Base-by-base conservation (phyloP, 768 basidiomycete species). In the Tricholoma furcatifolium region DNA sequence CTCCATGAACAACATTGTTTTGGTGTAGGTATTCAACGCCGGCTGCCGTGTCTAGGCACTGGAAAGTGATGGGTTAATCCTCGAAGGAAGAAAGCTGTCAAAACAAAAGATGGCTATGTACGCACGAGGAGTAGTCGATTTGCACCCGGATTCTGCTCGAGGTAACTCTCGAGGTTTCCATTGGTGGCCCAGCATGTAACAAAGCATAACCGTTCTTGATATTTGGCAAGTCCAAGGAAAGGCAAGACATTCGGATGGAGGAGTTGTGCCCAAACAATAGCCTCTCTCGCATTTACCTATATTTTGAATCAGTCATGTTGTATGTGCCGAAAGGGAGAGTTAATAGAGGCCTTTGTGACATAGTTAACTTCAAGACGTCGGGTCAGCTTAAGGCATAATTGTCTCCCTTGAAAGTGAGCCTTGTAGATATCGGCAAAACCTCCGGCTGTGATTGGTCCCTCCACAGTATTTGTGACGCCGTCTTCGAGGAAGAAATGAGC, bases 91-190 rank as follows among this genome's bases (percentile, higher is more conserved):
- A n/a, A n/a, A n/a, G n/a, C n/a, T n/a, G n/a, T n/a, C n/a, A n/a
- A n/a, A n/a, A n/a, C n/a, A n/a, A n/a, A n/a, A n/a, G n/a, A n/a
- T n/a, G n/a, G n/a, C n/a, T n/a, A n/a, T n/a, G n/a, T 30, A 34
- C 65, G 63, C 50, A 74, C 74, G 59, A 75, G 53, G 14, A 54
- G 55, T 20, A 64, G 51, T 39, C 68, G 62, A 53, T 64, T 58
- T 38, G 56, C 60, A 7, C 34, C n/a, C 12, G 66, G 61, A 18
- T 66, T 58, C 18, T 1, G 9, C 23, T 55, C 46, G 27, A 75
- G 64, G 59, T 67, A 74, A 1, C 61, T 34, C 23, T 32, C 53
- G 5, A 74, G 49, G 18, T 67, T 64, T 67, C 51, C 55, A 27
- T 56, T 56, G 8, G 46, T 44, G 5, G 51, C 51, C 55, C 55